Evolutionary conservation across 768 basidiomycete genomes (phyloP).

Genomic region (Serendipita vermifera): DNA sequence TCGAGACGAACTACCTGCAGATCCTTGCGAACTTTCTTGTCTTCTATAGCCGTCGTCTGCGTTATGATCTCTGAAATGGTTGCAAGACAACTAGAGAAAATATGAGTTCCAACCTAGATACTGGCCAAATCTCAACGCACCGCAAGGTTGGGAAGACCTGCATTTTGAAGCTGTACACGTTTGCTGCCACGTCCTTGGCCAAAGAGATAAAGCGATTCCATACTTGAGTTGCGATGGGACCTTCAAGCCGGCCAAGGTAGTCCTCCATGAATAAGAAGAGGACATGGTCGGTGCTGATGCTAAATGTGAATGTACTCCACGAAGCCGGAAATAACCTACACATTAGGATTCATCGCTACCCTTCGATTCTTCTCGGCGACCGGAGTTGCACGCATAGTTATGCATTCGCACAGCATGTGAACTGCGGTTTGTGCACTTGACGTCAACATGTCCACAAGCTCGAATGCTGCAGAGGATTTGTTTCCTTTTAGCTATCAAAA

Average conservation of each 20-base stretch:
- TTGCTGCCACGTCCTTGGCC: constrained; percentile 60
- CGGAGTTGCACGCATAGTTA: constrained; percentile 44
- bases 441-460: constrained; percentile 70
- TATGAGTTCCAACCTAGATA: constrained; percentile 13
- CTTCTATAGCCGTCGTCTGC: constrained; percentile 85
- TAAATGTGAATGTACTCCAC: constrained; percentile 10
- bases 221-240: constrained; percentile 83
- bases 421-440: constrained; percentile 78
- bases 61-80: constrained; percentile 70
- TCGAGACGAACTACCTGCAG: constrained; percentile 43
- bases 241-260: constrained; percentile 72
- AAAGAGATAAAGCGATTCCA: constrained; percentile 72
- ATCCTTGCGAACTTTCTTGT: constrained; percentile 75
- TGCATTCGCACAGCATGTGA: constrained; percentile 78
- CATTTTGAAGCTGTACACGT: constrained; percentile 51
- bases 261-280: constrained; percentile 83
- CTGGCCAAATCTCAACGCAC: constrained; percentile 27
- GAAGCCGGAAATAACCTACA: constrained; percentile 35
- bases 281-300: constrained; percentile 46
- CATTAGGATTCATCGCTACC: constrained; percentile 46
- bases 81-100: constrained; percentile 48
- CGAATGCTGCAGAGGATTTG: constrained; percentile 42
- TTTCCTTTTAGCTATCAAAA: not conserved
- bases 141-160: constrained; percentile 61
- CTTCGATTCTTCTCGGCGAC: constrained; percentile 47